Conservation (phyloP, 2,329 filamentous ascomycete species). For the Colletotrichum cereale region DNA sequence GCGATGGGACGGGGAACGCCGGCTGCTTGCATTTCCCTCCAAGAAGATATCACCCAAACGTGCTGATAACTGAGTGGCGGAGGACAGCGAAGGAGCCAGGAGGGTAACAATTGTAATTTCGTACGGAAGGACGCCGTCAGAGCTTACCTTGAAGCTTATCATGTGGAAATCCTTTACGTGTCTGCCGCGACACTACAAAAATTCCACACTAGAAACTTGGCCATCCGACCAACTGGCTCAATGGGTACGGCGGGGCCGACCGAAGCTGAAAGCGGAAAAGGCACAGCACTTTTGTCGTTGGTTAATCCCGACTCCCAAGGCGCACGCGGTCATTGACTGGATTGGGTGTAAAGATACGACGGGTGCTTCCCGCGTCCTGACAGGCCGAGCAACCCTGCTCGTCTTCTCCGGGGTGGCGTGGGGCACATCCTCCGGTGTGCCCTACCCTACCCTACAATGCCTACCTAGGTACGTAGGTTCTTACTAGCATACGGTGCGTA, state of each 20-base stretch:
- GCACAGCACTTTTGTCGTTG: conserved; percentile 30
- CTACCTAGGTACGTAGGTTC: no score
- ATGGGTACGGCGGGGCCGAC: conserved; percentile 36
- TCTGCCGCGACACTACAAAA: not conserved
- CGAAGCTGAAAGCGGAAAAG: conserved; percentile 30
- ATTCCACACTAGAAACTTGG: not conserved
- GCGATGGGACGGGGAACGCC: not conserved
- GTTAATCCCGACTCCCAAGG: conserved; percentile 9
- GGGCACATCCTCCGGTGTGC: conserved; percentile 10
- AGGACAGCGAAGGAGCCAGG: conserved; percentile 14
- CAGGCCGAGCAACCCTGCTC: conserved; percentile 22
- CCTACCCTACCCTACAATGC: no score
- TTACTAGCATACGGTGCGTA: not conserved
- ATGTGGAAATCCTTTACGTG: conserved; percentile 17
- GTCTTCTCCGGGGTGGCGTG: conserved; percentile 19
- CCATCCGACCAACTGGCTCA: not conserved
- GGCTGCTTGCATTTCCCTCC: not conserved
- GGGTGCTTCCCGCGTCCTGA: conserved; percentile 13
- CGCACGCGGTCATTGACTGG: conserved; percentile 38
- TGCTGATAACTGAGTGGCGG: conserved; percentile 20
- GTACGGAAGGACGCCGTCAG: conserved; percentile 1
- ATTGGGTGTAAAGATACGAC: conserved; percentile 38
- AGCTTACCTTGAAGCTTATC: conserved; percentile 33
- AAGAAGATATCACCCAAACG: no score
- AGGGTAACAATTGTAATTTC: not conserved